A percentile compares a stretch with the other conserved stretches of the same genome.
These are phyloP conservation scores for Linum tenue DNA, from an alignment of 345 rosid species.

Conservation along the genomic window DNA sequence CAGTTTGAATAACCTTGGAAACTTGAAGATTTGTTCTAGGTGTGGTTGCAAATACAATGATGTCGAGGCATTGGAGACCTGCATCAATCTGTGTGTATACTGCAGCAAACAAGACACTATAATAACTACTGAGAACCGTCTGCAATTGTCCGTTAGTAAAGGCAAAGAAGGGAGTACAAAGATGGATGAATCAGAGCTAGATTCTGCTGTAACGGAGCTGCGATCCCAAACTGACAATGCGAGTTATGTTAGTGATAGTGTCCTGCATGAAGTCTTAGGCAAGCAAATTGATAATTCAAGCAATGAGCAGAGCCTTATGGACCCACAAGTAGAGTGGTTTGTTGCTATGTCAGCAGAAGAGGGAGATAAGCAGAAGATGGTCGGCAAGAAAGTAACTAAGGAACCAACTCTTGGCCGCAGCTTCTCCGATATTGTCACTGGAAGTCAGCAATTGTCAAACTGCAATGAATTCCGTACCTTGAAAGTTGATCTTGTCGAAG, in stretches of 20 bases:
- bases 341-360: conserved; percentile 22
- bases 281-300: conserved; percentile 23
- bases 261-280: conserved; percentile 25
- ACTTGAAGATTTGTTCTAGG: conserved; percentile 41
- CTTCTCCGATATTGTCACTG: conserved; percentile 23
- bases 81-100: conserved; percentile 51
- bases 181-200: conserved; percentile 25
- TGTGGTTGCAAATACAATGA: conserved; percentile 50
- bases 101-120: conserved; percentile 45
- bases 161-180: conserved; percentile 28
- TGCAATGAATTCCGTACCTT: conserved; percentile 21
- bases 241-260: conserved; percentile 24
- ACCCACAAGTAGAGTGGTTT: conserved; percentile 26
- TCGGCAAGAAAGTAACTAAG: conserved; percentile 28
- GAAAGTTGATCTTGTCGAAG: conserved; percentile 37
- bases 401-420: conserved; percentile 28
- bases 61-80: conserved; percentile 31
- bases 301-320: conserved; percentile 23
- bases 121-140: conserved; percentile 23
- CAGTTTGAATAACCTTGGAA: conserved; percentile 21
- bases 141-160: conserved; percentile 16
- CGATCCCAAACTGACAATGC: conserved; percentile 19
- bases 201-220: conserved; percentile 18
- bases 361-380: conserved; percentile 30
- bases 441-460: conserved; percentile 26